Base-by-base conservation (phyloP, 345 rosid species). In the Capsella bursapastoris region DNA sequence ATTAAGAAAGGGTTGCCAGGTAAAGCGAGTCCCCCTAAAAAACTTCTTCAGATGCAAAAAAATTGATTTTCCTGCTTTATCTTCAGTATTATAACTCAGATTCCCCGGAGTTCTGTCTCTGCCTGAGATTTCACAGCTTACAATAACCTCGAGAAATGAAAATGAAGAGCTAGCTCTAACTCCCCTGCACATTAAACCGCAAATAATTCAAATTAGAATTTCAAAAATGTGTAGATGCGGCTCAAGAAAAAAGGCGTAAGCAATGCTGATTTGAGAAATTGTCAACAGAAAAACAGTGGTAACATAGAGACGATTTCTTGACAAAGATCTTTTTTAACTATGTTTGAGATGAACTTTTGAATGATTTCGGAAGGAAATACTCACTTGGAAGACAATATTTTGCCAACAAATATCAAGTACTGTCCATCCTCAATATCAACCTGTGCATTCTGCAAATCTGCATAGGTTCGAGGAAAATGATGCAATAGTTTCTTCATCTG, bases 391-490 rank as follows among this genome's bases (percentile, higher is more conserved):
- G 97, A 88, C 40, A 86, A 51, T 65, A 89, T 53, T 79, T 82
- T 87, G 50, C 98, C 98, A 79, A 90, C 83, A 73, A 93, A 92
- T 62, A 92, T 90, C 78, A 92, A 80, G 84, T 95, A 87, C 76
- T 92, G 93, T 40, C 98, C 97, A 84, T 90, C 97, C 64, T 84
- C 84, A 55, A 92, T 80, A 72, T 87, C 94, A 80, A 75, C 78
- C 28, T 83, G 91, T 13, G 93, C 91, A 72, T 92, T 95, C 82
- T 83, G 93, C 74, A 90, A 83, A 83, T 92, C 98, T 48, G 87
- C 99, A 81, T 92, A 92, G 79, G 94, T 89, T 73, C 92, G 86
- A 75, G 99, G 98, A 80, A 92, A 95, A 86, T 92, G 97, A 83
- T 89, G 91, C 67, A 88, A 75, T 76, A 95, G 72, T 79, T 92